Evolutionary conservation across 257 asterid species (phyloP), one percentile per base, ranked within the genome.

Genomic region (Solanum peruvianum): DNA sequence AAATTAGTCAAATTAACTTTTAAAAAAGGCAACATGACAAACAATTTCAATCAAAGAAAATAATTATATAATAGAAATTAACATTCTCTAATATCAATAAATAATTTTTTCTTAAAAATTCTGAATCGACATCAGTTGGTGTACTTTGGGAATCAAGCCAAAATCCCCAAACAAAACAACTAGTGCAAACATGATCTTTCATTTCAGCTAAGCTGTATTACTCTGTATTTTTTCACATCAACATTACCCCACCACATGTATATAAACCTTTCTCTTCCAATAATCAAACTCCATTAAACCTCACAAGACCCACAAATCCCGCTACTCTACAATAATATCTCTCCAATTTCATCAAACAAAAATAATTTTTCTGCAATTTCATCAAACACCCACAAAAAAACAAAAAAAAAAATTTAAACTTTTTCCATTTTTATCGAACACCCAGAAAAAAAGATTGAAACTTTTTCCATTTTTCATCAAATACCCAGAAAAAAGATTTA

Each of bases 41-140:
- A 33, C 0, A 4, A 3, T 33, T 33, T 0, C 35, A 0, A 33
- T 0, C 1, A 33, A 33, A 33, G 0, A 33, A 0, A 33, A 4
- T 33, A 4, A 33, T 33, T 33, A 33, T 4, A 33, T 33, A 33
- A 33, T 33, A 33, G 1, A 33, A 33, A 33, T 33, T 33, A 33
- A 33, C 0, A 33, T 4, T 33, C n/a, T n/a, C n/a, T n/a, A n/a
- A n/a, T n/a, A n/a, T n/a, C n/a, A n/a, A n/a, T n/a, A n/a, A n/a
- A n/a, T 33, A 33, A 33, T 33, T 33, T 33, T 33, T 33, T 4
- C 35, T 33, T 33, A 4, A 33, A 33, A 33, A 33, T 33, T 33
- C 1, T 33, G 35, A 33, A n/a, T n/a, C n/a, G n/a, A n/a, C n/a
- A n/a, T n/a, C n/a, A n/a, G n/a, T n/a, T n/a, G n/a, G n/a, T n/a